These are phyloP conservation scores for Cladobotryum mycophilum DNA, from an alignment of 2,329 filamentous ascomycete species.

Conservation along the genomic window DNA sequence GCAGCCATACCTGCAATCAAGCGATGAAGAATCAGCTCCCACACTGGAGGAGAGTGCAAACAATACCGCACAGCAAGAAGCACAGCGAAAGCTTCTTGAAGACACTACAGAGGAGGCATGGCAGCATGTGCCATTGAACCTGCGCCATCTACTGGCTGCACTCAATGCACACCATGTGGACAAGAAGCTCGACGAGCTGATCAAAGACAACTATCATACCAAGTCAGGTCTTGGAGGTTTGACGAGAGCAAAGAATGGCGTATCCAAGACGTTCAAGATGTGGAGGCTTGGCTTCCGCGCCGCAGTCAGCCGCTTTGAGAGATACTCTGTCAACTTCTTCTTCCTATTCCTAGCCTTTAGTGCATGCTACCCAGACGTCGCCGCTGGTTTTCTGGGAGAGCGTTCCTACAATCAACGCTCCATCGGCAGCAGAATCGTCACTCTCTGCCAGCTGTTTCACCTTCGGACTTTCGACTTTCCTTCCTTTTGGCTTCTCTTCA, in stretches of 20 bases:
- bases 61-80: no score
- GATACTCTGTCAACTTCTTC: constrained; percentile 14
- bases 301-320: constrained; percentile 12
- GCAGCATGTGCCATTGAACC: constrained; percentile 4
- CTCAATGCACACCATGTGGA: constrained; percentile 12
- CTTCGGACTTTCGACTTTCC: constrained; percentile 15
- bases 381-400: constrained; percentile 15
- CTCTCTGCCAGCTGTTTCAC: constrained; percentile 14
- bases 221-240: constrained; percentile 10
- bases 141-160: constrained; percentile 12
- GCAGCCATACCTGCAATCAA: neutral
- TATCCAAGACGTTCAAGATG: constrained; percentile 14
- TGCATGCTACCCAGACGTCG: constrained; percentile 15
- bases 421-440: constrained; percentile 16
- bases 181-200: constrained; percentile 10
- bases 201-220: constrained; percentile 11
- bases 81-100: neutral
- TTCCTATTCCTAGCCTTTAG: constrained; percentile 16
- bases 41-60: neutral
- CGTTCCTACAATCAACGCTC: constrained; percentile 17
- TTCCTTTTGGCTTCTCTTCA: constrained; percentile 16
- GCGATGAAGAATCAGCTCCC: neutral
- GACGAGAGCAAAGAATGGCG: constrained; percentile 4
- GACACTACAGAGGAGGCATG: constrained; percentile 14
- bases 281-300: constrained; percentile 14